Conservation (phyloP, 805 yeast species). For the Candida yuanshanica region DNA sequence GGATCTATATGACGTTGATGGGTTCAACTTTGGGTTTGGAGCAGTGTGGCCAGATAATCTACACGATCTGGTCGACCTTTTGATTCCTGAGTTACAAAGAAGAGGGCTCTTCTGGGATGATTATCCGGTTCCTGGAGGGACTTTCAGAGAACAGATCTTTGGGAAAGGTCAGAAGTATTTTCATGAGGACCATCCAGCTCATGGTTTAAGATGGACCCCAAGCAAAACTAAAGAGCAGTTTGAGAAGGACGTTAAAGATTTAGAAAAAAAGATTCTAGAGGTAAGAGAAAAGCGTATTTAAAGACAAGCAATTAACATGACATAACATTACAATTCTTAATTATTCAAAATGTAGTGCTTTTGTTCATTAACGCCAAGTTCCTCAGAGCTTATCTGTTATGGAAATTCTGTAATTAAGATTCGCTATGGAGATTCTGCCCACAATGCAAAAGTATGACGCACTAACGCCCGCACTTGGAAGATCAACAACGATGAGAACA, state of each 20-base stretch:
- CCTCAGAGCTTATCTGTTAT: no score
- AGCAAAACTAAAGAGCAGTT: constrained; percentile 11
- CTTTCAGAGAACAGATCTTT: constrained; percentile 31
- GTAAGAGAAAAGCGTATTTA: no score
- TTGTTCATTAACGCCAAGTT: no score
- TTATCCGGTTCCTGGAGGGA: constrained; percentile 30
- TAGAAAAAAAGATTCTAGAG: background rate
- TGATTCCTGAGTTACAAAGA: constrained; percentile 30
- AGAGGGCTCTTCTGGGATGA: constrained; percentile 33
- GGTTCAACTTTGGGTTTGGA: constrained; percentile 36
- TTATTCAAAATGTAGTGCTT: no score
- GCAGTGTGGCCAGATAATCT: constrained; percentile 32
- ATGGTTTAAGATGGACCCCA: constrained; percentile 12
- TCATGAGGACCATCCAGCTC: constrained; percentile 17
- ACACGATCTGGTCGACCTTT: constrained; percentile 31
- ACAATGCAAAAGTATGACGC: no score
- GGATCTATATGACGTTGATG: constrained; percentile 35
- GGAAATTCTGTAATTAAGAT: no score
- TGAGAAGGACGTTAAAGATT: constrained; percentile 9
- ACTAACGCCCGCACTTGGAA: no score
- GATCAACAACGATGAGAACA: no score
- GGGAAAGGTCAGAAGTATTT: constrained; percentile 22
- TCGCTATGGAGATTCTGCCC: no score
- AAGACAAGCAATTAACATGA: no score
- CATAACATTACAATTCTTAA: no score